phyloP scores from a whole-genome alignment of 768 basidiomycete species.

The Boletellus sp. region DNA sequence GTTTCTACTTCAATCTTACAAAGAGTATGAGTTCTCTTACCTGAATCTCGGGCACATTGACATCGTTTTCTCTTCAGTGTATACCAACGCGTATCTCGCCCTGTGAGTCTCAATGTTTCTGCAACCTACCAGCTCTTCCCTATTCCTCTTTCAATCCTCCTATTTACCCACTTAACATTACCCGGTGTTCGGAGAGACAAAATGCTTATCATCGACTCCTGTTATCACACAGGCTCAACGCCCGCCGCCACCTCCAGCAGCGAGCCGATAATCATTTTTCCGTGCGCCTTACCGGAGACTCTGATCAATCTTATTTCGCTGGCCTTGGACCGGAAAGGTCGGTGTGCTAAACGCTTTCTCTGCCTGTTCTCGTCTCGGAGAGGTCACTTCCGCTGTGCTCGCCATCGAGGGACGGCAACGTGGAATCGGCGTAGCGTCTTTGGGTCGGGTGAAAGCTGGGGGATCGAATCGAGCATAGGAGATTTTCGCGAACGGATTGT shows the following conservation, averaged over 20 bases:
- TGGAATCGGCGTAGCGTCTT: no score
- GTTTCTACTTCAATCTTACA: constrained; percentile 47
- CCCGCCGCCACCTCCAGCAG: constrained; percentile 35
- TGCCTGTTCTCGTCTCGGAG: no score
- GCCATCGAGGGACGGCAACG: no score
- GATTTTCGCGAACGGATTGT: no score
- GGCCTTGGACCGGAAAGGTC: background rate
- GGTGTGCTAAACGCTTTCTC: no score
- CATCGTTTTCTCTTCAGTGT: constrained; percentile 34
- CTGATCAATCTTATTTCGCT: constrained; percentile 1
- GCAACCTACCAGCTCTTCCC: no score
- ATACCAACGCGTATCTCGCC: constrained; percentile 53
- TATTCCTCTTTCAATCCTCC: background rate
- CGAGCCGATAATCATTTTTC: constrained; percentile 34
- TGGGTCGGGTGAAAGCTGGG: no score
- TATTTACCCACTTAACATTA: no score
- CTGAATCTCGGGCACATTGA: background rate
- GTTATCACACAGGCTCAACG: constrained; percentile 38
- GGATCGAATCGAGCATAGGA: no score
- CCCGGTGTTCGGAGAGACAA: background rate
- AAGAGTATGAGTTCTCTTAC: constrained; percentile 38
- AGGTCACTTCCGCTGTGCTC: no score
- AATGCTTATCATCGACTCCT: no score
- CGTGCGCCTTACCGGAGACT: constrained; percentile 40
- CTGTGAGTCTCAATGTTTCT: constrained; percentile 21